phyloP scores from a whole-genome alignment of 179 eudicot genomes.

The Silene vulgaris region DNA sequence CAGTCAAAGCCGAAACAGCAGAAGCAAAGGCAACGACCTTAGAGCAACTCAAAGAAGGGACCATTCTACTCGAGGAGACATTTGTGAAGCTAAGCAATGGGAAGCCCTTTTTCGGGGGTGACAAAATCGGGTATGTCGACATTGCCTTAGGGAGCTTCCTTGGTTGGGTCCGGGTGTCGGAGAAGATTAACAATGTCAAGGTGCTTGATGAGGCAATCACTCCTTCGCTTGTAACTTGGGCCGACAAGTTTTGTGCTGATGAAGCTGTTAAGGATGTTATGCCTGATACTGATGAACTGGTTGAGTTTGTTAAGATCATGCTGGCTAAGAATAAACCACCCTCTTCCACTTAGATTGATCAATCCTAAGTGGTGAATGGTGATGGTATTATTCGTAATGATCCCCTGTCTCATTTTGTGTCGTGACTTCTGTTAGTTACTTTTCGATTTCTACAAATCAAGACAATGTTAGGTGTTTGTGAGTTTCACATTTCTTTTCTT shows the following conservation, averaged over 20 bases:
- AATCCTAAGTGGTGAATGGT: too few relatives aligned
- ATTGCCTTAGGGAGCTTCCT: conserved; percentile 38
- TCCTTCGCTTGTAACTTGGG: conserved; percentile 33
- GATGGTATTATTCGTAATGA: too few relatives aligned
- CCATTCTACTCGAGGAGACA: conserved; percentile 32
- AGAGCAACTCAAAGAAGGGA: too few relatives aligned
- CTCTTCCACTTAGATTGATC: neutral
- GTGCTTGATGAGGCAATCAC: conserved; percentile 24
- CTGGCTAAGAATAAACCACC: conserved; percentile 23
- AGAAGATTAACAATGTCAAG: conserved; percentile 17
- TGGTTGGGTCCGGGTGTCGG: conserved; percentile 34
- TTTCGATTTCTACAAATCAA: too few relatives aligned
- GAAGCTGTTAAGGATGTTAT: conserved; percentile 22
- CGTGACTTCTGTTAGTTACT: too few relatives aligned
- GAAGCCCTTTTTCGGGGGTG: too few relatives aligned
- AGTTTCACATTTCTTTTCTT: too few relatives aligned
- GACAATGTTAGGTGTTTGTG: too few relatives aligned
- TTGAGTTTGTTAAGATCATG: conserved; percentile 23
- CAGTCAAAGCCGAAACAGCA: conserved; percentile 2
- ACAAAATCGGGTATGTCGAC: conserved; percentile 30
- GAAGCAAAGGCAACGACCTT: too few relatives aligned
- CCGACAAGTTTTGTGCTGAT: conserved; percentile 23
- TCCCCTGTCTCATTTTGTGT: too few relatives aligned
- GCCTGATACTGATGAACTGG: conserved; percentile 24
- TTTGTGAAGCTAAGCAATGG: conserved; percentile 29